Conservation (phyloP, 495 filamentous ascomycete species). For the Penicilliopsis zonata region DNA sequence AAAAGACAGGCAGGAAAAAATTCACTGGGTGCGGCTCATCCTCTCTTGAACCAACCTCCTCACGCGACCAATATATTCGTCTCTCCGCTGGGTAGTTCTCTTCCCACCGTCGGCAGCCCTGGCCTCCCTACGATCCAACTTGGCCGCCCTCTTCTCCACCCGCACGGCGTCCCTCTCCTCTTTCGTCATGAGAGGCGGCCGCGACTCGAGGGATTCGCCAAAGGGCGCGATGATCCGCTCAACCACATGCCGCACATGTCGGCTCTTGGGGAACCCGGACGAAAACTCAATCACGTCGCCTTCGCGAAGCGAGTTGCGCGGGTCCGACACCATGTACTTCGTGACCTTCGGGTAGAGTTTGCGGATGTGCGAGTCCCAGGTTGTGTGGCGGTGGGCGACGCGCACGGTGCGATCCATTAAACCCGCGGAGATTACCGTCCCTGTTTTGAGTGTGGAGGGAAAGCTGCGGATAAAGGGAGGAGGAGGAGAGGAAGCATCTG, state of each 20-base stretch:
- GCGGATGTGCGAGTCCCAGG: constrained; percentile 26
- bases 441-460: constrained; percentile 25
- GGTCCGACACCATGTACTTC: constrained; percentile 59
- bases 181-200: constrained; percentile 51
- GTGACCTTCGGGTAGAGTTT: constrained; percentile 30
- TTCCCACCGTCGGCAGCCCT: constrained; percentile 4
- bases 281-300: constrained; percentile 76
- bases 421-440: constrained; percentile 34
- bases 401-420: constrained; percentile 33
- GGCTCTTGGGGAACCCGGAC: constrained; percentile 49
- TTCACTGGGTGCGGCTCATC: too few relatives aligned
- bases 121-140: constrained; percentile 34
- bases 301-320: constrained; percentile 53
- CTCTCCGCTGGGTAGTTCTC: background rate
- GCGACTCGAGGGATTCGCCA: constrained; percentile 45
- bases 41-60: constrained; percentile 10
- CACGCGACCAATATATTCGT: constrained; percentile 8
- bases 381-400: constrained; percentile 22
- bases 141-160: constrained; percentile 33
- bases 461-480: constrained; percentile 25
- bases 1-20: too few relatives aligned
- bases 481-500: constrained; percentile 5
- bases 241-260: constrained; percentile 63
- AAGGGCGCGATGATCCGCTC: constrained; percentile 67
- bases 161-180: constrained; percentile 44